Conservation (phyloP, 2,329 filamentous ascomycete genomes). For the Xenosphaeropsis pyriputrescens region DNA sequence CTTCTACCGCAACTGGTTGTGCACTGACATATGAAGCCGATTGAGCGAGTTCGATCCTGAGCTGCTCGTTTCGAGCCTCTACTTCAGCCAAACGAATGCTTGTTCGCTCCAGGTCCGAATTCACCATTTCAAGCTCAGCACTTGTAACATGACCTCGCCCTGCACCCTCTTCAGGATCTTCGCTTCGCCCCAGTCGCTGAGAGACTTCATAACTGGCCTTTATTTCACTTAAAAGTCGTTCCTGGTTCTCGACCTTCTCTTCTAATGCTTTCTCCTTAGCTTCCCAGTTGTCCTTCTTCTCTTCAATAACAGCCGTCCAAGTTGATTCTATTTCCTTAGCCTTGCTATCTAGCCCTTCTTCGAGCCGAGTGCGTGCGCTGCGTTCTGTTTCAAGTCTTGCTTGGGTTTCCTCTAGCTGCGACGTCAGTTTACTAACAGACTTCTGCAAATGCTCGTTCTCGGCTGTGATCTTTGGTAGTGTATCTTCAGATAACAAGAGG, state of each 20-base stretch:
- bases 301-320: slow-evolving; percentile 78
- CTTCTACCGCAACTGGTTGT: slow-evolving; percentile 53
- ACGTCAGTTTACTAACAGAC: slow-evolving; percentile 58
- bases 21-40: slow-evolving; percentile 59
- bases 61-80: slow-evolving; percentile 85
- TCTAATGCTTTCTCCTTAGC: slow-evolving; percentile 83
- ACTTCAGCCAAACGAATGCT: slow-evolving; percentile 78
- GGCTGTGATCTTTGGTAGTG: slow-evolving; percentile 71
- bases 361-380: slow-evolving; percentile 55
- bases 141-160: slow-evolving; percentile 56
- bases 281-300: slow-evolving; percentile 94
- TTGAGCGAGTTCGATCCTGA: slow-evolving; percentile 82
- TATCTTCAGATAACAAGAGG: slow-evolving; percentile 82
- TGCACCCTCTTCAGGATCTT: slow-evolving; percentile 40
- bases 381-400: slow-evolving; percentile 67
- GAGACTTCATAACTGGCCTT: slow-evolving; percentile 97
- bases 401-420: slow-evolving; percentile 74
- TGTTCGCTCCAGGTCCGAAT: slow-evolving; percentile 80
- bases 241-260: slow-evolving; percentile 90
- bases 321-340: slow-evolving; percentile 83
- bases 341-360: slow-evolving; percentile 61
- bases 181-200: slow-evolving; percentile 67
- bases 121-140: slow-evolving; percentile 87
- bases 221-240: slow-evolving; percentile 80
- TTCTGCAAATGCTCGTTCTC: slow-evolving; percentile 83